Base-by-base conservation (phyloP, 1,139 yeast genomes). In the Groenewaldozyma auringiensis region DNA sequence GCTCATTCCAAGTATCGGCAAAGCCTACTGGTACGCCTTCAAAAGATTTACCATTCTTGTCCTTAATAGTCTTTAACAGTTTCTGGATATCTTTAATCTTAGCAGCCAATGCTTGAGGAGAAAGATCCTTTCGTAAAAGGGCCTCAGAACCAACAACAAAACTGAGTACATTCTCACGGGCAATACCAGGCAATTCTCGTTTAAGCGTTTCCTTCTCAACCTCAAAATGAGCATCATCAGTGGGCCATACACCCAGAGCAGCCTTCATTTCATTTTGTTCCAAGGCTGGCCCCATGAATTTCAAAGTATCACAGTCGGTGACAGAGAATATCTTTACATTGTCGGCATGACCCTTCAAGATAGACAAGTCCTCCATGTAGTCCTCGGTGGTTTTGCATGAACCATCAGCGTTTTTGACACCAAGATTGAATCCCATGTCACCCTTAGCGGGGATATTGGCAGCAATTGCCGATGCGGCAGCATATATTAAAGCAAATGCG, bases 1-100 rank as follows among this genome's bases (percentile, higher is more conserved):
- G 67, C 52, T 84, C 75, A 68, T 89, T 86, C 97, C 98, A 89
- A 1, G 96, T 87, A 68, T 92, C 97, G 56, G 86, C 96, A 53
- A 87, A 81, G 53, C 97, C 97, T 54, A 89, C 95, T 53, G 81
- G 88, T 45, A 78, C 75, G 55, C 74, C 74, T 45, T 74, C 62
- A 68, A 81, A 88, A 22, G 89, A 78, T 58, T 81, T 71, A 58
- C 96, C 96, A 59, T 86, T 72, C 64, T 83, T 81, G 69, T 86
- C 96, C 52, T 74, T 71, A 65, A 88, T 79, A 54, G 63, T 72
- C 40, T 71, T 62, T 53, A 87, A 63, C 42, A 78, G 69, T 38
- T 66, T 63, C 67, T 79, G 83, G 64, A 86, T 66, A 41, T 75
- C 77, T 48, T 64, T 52, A 60, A 87, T 63, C 45, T 47, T 41